Evolutionary conservation across 805 yeast species (phyloP).

Genomic region (Pichia cabralensis): DNA sequence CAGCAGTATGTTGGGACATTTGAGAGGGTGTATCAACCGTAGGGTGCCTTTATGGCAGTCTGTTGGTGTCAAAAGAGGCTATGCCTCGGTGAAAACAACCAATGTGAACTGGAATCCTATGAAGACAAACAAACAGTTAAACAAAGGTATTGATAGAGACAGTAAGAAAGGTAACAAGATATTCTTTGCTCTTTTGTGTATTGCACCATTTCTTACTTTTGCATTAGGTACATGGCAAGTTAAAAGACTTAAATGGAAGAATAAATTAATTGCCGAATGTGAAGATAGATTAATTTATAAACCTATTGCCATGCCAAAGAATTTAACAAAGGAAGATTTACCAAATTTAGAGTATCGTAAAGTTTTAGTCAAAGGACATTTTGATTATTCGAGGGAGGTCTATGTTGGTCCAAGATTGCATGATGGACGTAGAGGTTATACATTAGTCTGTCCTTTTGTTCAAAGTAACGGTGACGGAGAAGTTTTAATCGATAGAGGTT

Average conservation of each 20-base stretch:
- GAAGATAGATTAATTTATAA: slow-evolving; percentile 72
- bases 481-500: slow-evolving; percentile 80
- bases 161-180: slow-evolving; percentile 18
- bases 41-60: too few relatives aligned
- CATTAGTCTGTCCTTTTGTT: slow-evolving; percentile 71
- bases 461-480: slow-evolving; percentile 69
- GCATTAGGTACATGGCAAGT: slow-evolving; percentile 92
- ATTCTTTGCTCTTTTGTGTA: slow-evolving; percentile 33
- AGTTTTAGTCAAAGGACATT: slow-evolving; percentile 67
- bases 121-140: slow-evolving; percentile 34
- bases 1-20: too few relatives aligned
- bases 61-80: slow-evolving; percentile 10
- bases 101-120: slow-evolving; percentile 82
- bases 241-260: slow-evolving; percentile 79
- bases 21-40: too few relatives aligned
- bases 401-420: slow-evolving; percentile 83
- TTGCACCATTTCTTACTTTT: slow-evolving; percentile 84
- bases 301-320: slow-evolving; percentile 62
- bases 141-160: slow-evolving; percentile 21
- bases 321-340: slow-evolving; percentile 53
- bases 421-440: slow-evolving; percentile 68
- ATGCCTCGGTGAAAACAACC: slow-evolving; percentile 46
- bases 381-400: slow-evolving; percentile 77
- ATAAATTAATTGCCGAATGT: slow-evolving; percentile 65
- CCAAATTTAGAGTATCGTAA: slow-evolving; percentile 70